Percentiles rank a stretch among this genome's conserved stretches.
These are phyloP conservation scores for Myxozyma neglecta DNA, from an alignment of 805 yeast species.

Conservation along the genomic window DNA sequence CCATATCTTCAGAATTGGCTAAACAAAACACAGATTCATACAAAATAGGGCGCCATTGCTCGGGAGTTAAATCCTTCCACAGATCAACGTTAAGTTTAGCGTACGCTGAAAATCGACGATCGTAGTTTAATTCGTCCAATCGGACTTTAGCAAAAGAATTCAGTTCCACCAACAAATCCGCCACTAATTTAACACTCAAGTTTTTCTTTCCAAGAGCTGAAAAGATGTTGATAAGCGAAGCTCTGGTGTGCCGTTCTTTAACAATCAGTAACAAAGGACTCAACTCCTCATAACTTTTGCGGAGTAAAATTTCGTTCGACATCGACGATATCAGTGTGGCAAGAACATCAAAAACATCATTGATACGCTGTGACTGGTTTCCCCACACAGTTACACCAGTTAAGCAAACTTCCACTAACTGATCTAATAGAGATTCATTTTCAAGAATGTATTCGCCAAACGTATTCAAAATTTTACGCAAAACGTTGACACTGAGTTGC, in stretches of 20 bases:
- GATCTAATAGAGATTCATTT: slow-evolving; percentile 15
- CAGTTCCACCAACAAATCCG: slow-evolving; percentile 58
- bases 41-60: slow-evolving; percentile 79
- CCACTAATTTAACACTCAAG: slow-evolving; percentile 47
- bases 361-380: slow-evolving; percentile 1
- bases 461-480: slow-evolving; percentile 12
- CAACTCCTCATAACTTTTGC: slow-evolving; percentile 47
- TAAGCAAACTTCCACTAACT: slow-evolving; percentile 21
- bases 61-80: slow-evolving; percentile 47
- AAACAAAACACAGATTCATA: slow-evolving; percentile 68
- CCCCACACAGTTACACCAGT: slow-evolving; percentile 21
- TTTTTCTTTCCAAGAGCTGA: slow-evolving; percentile 57
- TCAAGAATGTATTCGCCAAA: slow-evolving; percentile 1
- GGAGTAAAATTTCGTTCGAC: slow-evolving; percentile 47
- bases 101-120: slow-evolving; percentile 67
- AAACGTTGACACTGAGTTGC: slow-evolving; percentile 9
- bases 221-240: slow-evolving; percentile 60
- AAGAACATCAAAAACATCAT: slow-evolving; percentile 21
- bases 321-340: slow-evolving; percentile 4
- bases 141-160: slow-evolving; percentile 66
- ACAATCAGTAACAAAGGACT: slow-evolving; percentile 61
- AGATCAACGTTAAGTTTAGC: slow-evolving; percentile 58
- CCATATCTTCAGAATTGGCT: slow-evolving; percentile 74
- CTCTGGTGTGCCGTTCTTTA: slow-evolving; percentile 62
- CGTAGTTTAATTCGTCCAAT: slow-evolving; percentile 77